phyloP scores from a whole-genome alignment of 2,329 filamentous ascomycete species.

The Thelonectria rubi region DNA sequence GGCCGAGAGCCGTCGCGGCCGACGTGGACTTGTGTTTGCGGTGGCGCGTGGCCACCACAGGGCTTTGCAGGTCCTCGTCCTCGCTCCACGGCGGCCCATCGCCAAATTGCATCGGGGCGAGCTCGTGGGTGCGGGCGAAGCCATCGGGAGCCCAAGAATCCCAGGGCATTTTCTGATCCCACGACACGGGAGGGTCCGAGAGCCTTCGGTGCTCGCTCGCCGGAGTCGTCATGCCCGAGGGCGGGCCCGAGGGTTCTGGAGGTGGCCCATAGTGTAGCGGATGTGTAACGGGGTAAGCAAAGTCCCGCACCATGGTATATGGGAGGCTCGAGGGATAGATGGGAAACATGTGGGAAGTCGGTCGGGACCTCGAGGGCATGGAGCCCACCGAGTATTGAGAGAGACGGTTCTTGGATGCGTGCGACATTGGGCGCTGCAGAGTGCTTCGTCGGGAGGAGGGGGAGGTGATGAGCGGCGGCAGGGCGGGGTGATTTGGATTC shows the following conservation, averaged over 20 bases:
- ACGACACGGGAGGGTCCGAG: constrained; percentile 81
- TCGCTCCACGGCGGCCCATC: constrained; percentile 95
- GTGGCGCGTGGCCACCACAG: constrained; percentile 85
- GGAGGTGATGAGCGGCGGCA: constrained; percentile 67
- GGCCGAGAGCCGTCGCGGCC: constrained; percentile 54
- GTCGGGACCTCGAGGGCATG: constrained; percentile 75
- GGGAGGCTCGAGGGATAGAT: constrained; percentile 84
- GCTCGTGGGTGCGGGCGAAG: constrained; percentile 71
- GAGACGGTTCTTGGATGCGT: constrained; percentile 81
- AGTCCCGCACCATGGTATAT: constrained; percentile 94
- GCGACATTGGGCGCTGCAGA: constrained; percentile 73
- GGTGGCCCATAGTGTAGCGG: constrained; percentile 95
- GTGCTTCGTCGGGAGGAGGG: constrained; percentile 66
- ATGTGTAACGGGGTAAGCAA: constrained; percentile 85
- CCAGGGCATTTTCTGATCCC: constrained; percentile 75
- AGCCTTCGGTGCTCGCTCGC: constrained; percentile 80
- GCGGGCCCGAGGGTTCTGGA: constrained; percentile 73
- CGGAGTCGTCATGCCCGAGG: constrained; percentile 85
- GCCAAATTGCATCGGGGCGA: constrained; percentile 84
- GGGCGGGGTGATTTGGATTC: constrained; percentile 63
- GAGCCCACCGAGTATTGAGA: constrained; percentile 85
- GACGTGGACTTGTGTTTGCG: constrained; percentile 83
- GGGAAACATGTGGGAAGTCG: constrained; percentile 82
- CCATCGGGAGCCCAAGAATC: constrained; percentile 63
- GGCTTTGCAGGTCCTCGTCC: constrained; percentile 93